Conservation (phyloP, 169 alveolate species). For the Plasmodium inui region DNA sequence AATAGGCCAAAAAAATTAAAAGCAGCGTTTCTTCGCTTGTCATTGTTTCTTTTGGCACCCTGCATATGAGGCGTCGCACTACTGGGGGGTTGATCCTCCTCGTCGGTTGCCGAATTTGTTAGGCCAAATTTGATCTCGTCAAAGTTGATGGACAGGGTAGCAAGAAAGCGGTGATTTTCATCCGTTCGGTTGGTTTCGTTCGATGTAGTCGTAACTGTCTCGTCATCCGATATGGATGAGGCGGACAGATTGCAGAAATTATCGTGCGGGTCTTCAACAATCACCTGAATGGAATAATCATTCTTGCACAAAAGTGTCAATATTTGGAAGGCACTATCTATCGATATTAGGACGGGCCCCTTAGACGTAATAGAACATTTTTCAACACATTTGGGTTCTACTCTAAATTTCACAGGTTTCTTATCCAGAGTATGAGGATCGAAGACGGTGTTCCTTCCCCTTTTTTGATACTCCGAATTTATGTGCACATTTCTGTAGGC, state of each 20-base stretch:
- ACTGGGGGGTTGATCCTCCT: background rate
- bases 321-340: slow-evolving; percentile 33
- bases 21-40: background rate
- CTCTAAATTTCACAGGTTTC: slow-evolving; percentile 48
- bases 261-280: slow-evolving; percentile 42
- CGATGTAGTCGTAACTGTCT: slow-evolving; percentile 3
- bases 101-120: background rate
- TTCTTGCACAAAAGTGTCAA: slow-evolving; percentile 28
- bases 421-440: slow-evolving; percentile 51
- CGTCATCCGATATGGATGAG: background rate
- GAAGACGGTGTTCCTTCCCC: slow-evolving; percentile 21
- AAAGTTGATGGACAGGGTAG: slow-evolving; percentile 24
- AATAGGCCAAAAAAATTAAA: background rate
- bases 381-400: slow-evolving; percentile 39
- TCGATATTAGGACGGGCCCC: slow-evolving; percentile 62
- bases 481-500: slow-evolving; percentile 61
- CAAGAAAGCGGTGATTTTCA: background rate
- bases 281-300: background rate
- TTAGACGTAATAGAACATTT: slow-evolving; percentile 24
- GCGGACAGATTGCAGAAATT: slow-evolving; percentile 9
- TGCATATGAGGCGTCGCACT: background rate
- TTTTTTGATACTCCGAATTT: slow-evolving; percentile 11
- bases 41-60: background rate
- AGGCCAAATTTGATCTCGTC: background rate
- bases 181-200: background rate